Evolutionary conservation across 805 yeast genomes (phyloP).

Genomic region (Wickerhamomyces alni): DNA sequence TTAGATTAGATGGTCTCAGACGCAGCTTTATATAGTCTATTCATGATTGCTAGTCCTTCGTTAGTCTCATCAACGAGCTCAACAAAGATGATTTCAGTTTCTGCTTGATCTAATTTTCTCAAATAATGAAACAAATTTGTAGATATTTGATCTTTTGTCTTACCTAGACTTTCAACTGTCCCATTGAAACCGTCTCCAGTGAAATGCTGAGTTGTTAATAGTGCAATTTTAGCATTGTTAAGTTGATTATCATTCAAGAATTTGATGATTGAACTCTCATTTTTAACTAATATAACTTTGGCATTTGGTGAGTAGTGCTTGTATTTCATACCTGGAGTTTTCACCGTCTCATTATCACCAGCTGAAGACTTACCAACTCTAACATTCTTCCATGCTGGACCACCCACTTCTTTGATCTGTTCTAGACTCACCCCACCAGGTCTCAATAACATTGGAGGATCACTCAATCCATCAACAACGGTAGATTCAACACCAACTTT

Average conservation of each 20-base stretch:
- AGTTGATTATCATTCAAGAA: constrained; percentile 26
- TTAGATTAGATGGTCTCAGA: constrained; percentile 32
- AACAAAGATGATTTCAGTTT: constrained; percentile 68
- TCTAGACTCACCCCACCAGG: constrained; percentile 94
- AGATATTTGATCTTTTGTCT: constrained; percentile 52
- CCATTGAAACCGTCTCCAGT: constrained; percentile 18
- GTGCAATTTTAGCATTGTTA: constrained; percentile 38
- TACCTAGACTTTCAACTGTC: constrained; percentile 33
- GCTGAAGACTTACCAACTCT: constrained; percentile 62
- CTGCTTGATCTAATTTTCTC: constrained; percentile 67
- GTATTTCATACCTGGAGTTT: constrained; percentile 98
- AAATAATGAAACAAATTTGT: constrained; percentile 66
- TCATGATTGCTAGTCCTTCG: constrained; percentile 94
- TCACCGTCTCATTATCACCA: constrained; percentile 59
- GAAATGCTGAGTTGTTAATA: constrained; percentile 36
- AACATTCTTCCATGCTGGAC: constrained; percentile 58
- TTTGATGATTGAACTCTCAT: constrained; percentile 18
- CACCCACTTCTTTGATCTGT: constrained; percentile 61
- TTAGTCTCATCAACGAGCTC: constrained; percentile 73
- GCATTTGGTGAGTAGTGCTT: constrained; percentile 93
- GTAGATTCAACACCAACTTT: constrained; percentile 91
- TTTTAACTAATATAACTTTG: constrained; percentile 62
- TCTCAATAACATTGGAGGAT: constrained; percentile 82
- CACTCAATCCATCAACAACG: constrained; percentile 81
- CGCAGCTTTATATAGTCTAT: constrained; percentile 83